These are phyloP conservation scores for Tagetes erecta DNA, from an alignment of 129 eudicot genomes.

Conservation along the genomic window DNA sequence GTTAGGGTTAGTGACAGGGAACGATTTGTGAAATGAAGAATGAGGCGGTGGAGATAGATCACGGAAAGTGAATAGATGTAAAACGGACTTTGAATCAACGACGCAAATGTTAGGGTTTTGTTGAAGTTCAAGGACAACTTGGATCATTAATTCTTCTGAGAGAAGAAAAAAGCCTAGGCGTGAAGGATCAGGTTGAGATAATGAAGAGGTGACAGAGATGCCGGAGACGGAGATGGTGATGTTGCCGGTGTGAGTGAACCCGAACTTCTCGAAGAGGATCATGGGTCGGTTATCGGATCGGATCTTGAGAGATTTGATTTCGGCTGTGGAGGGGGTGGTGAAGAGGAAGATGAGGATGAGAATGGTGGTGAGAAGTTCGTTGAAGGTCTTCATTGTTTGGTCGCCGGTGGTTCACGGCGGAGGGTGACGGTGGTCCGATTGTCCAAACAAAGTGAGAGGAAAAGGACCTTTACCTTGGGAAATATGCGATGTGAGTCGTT, in stretches of 20 bases:
- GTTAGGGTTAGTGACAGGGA: conserved; percentile 27
- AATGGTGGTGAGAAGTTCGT: not conserved
- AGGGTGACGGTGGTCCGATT: not conserved
- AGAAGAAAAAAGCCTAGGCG: conserved; percentile 49
- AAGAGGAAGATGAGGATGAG: conserved; percentile 6
- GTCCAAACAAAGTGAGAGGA: not conserved
- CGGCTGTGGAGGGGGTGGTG: conserved; percentile 35
- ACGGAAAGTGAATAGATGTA: conserved; percentile 40
- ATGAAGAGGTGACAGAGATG: conserved; percentile 38
- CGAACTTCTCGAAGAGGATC: conserved; percentile 56
- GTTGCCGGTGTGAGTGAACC: conserved; percentile 46
- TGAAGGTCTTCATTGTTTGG: not conserved
- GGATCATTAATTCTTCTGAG: conserved; percentile 29
- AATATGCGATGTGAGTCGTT: not conserved
- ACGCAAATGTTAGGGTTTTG: conserved; percentile 42
- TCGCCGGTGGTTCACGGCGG: not conserved
- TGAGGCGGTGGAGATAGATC: conserved; percentile 38
- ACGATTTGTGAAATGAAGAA: conserved; percentile 34
- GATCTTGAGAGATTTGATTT: conserved; percentile 40
- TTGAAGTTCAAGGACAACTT: conserved; percentile 32
- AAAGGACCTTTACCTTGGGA: not conserved
- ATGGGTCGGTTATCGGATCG: conserved; percentile 44
- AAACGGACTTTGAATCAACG: conserved; percentile 34
- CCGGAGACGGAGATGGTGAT: conserved; percentile 42
- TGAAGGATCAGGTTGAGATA: conserved; percentile 33